Evolutionary conservation across 106 monocot genomes (phyloP).

Genomic region (Apostasia shenzhenica): DNA sequence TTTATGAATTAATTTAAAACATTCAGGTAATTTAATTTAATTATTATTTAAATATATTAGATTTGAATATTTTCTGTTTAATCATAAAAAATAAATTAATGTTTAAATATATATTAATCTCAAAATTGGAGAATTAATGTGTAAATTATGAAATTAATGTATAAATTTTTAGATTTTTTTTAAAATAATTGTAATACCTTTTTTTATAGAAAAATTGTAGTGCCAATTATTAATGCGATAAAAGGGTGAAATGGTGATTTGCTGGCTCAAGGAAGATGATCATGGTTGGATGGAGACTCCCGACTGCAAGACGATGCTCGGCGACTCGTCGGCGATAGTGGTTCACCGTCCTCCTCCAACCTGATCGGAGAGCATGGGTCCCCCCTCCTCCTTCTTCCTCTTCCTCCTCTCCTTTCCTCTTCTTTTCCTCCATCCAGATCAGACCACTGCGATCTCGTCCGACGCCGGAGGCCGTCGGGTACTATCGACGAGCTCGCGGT

Average conservation of each 20-base stretch:
- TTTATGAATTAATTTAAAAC: no score
- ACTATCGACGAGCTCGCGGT: slow-evolving; percentile 46
- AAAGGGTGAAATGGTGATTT: neutral
- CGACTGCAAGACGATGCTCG: neutral
- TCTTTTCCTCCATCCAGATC: neutral
- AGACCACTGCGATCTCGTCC: neutral
- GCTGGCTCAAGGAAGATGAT: neutral
- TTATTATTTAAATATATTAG: no score
- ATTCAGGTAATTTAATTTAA: no score
- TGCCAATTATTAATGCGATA: no score
- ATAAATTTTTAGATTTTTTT: no score
- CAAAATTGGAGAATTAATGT: no score
- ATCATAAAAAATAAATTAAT: no score
- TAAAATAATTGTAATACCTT: no score
- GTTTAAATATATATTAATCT: no score
- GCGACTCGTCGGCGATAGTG: neutral
- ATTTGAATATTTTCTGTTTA: no score
- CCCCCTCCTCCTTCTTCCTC: neutral
- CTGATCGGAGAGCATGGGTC: neutral
- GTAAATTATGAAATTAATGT: no score
- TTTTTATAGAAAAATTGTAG: no score
- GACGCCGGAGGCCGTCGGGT: neutral
- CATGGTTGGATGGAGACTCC: neutral
- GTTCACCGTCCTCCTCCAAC: neutral
- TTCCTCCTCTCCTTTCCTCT: neutral